Base-by-base conservation (phyloP, 768 basidiomycete species). In the Collybia sordida region DNA sequence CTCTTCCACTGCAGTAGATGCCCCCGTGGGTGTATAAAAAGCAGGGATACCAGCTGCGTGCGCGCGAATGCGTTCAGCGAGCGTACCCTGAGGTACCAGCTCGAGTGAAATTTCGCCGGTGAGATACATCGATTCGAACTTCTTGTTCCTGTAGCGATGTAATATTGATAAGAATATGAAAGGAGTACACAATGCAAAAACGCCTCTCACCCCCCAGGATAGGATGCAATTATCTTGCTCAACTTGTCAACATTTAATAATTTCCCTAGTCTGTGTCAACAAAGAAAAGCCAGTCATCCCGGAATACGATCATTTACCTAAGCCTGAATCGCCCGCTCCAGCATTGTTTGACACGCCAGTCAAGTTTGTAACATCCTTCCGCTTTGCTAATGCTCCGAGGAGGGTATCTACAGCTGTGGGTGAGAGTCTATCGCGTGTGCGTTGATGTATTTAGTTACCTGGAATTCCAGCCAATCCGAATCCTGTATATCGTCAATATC, bases 11-110 rank as follows among this genome's bases (percentile, higher is more conserved):
- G 90, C 90, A 17, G 92, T 94, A 18, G 80, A 80, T 6, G 90
- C 90, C 14, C 94, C 93, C 0, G 93, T 93, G 14, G 93, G 93
- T 4, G 91, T 96, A 69, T 76, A 95, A 74, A 97, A 93, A n/a
- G 88, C 92, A 15, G 93, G 93, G 52, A 93, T 92, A 44, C 93
- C 93, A 9, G 91, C 89, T 7, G 91, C 93, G 50, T 91, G 88
- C 6, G 93, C 89, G 28, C 93, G 86, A 52, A 94, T 75, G 50
- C 93, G 86, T 62, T 94, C 93, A 14, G 87, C 84, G 38, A 97
- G 82, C 12, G 92, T 94, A 8, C 93, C 93, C 69, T 97, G 93
- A 3, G 94, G 93, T 22, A 91, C 90, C 18, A 96, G 85, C 60
- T 96, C 93, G 28, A 95, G 72, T 7, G 87, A 85, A 51, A 96